Base-by-base conservation (phyloP, 108 stramenopile genomes). In the Cyclotella choctawhatcheeana region DNA sequence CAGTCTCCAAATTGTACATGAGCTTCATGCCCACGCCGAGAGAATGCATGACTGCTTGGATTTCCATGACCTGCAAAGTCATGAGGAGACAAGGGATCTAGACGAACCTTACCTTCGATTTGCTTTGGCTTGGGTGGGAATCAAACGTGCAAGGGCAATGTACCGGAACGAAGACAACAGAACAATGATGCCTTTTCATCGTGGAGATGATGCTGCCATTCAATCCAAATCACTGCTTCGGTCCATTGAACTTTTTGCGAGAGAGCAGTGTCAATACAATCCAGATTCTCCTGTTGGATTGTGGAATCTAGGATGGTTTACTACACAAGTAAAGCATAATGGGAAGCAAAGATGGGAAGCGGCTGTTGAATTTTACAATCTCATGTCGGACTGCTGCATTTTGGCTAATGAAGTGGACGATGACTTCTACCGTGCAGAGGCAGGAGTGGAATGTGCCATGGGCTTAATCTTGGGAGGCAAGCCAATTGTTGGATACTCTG, bases 1-100 rank as follows among this genome's bases (percentile, higher is more conserved):
- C 26, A 62, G 61, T 62, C 17, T 62, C 8, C 61, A 33, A 20
- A 22, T 67, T 43, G 66, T 67, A 1, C 66, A 67, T 58, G 66
- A 67, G 52, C 53, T 67, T 33, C 66, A 67, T 37, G 66, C 66
- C 24, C 66, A 67, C 37, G 53, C 29, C 12, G 37, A 40, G 37
- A 12, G 37, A 40, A 35, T n/a, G 7, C 25, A 22, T 24, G 53
- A 58, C 30, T 56, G 32, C 5, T 21, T 58, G 3, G 18, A 58
- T 54, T 58, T 67, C 24, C 53, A 67, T 35, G 32, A 33, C 22
- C 33, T 56, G 54, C 34, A 67, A 20, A 10, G 7, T 13, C 54
- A 67, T 58, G 29, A 31, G 0, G 66, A 54, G 53, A 40, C n/a
- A 5, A 34, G 20, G 18, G 54, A 25, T 25, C n/a, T 67, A 4